Evolutionary conservation across 805 yeast genomes (phyloP).

Genomic region (Debaryomyces prosopidis): DNA sequence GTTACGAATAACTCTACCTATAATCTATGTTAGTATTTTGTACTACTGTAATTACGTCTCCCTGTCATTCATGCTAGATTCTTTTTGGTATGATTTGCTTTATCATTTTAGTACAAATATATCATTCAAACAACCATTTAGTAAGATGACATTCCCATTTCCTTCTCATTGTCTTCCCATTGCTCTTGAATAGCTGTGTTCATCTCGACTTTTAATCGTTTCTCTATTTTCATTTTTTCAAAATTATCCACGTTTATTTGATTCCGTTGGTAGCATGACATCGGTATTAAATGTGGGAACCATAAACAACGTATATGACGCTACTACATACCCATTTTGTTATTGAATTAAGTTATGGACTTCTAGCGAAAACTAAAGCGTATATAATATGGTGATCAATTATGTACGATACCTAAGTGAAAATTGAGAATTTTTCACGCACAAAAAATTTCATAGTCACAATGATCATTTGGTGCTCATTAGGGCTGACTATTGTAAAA

Average conservation of each 20-base stretch:
- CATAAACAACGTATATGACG: background rate
- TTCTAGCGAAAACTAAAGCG: background rate
- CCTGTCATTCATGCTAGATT: too few relatives aligned
- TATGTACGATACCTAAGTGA: background rate
- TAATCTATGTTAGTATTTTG: constrained; percentile 14
- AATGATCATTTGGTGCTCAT: background rate
- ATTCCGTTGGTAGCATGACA: too few relatives aligned
- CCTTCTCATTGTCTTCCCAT: too few relatives aligned
- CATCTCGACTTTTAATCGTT: too few relatives aligned
- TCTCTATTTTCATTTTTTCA: too few relatives aligned
- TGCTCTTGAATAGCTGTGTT: too few relatives aligned
- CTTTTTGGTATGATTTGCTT: too few relatives aligned
- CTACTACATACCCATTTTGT: constrained; percentile 13
- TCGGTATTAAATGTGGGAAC: background rate
- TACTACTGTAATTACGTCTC: background rate
- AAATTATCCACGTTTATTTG: too few relatives aligned
- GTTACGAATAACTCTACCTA: constrained; percentile 99
- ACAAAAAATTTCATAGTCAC: constrained; percentile 2
- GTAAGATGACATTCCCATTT: too few relatives aligned
- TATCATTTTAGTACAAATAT: too few relatives aligned
- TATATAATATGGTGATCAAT: background rate
- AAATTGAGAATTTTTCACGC: background rate
- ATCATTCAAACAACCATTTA: too few relatives aligned
- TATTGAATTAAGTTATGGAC: constrained; percentile 5
- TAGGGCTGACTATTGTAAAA: background rate